Base-by-base conservation (phyloP, 306 rosid species). In the Potentilla sterilis region DNA sequence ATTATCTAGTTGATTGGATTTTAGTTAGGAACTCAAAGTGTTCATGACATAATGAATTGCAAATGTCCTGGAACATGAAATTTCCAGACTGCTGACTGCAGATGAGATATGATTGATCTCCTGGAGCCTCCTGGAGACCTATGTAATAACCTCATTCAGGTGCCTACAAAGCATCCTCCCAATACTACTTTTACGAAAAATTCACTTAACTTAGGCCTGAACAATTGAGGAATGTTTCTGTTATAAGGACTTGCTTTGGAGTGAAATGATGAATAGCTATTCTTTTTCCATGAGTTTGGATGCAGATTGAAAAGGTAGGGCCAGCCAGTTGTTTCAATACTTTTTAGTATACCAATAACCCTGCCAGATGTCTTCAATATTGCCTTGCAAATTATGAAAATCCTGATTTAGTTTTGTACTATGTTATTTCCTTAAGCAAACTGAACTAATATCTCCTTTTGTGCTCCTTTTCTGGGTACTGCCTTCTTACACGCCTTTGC, bases 401-500 rank as follows among this genome's bases (percentile, higher is more conserved):
- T 62, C 32, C 59, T 67, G 59, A 72, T 73, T n/a, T 19, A 49
- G 46, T 18, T 71, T 37, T 34, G 32, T 48, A 14, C 11, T 61
- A 35, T 24, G 58, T 59, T 54, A 42, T 64, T 68, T 40, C 9
- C 55, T 48, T 65, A 54, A 28, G 77, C 73, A 19, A 64, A 46
- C 59, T 80, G 67, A 55, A 41, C 66, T 64, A 55, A 62, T 51
- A 54, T 70, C 67, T 67, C 52, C 61, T 35, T 38, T 43, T 75
- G 19, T 76, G 57, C 67, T 79, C 48, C 69, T 65, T 71, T 13
- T 41, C 75, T 65, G 77, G 42, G 54, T 82, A 80, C 80, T 71
- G 42, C 69, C 65, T 70, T 72, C 73, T 72, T 78, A 77, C 85
- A 64, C 67, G 70, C 82, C 69, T 75, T 77, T 42, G 73, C 78